Conservation (phyloP, 2,329 filamentous ascomycete species). For the Scolecobasidium constrictum region DNA sequence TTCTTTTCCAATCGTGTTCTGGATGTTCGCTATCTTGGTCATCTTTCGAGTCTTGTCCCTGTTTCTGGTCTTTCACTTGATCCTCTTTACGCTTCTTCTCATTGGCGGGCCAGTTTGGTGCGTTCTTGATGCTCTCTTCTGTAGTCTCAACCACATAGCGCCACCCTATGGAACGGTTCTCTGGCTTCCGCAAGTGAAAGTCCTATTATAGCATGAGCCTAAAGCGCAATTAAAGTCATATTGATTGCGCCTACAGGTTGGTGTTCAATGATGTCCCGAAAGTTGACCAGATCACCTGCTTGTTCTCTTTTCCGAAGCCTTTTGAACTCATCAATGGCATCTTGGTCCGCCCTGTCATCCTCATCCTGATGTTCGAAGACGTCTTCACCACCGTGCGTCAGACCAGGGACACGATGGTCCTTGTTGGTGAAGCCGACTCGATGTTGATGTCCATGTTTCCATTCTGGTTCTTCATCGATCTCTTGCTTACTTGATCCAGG, state of each 20-base stretch:
- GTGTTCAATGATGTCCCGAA: constrained; percentile 24
- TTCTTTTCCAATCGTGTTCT: constrained; percentile 20
- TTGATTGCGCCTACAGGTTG: constrained; percentile 10
- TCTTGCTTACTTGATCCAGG: constrained; percentile 29
- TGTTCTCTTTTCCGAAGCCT: constrained; percentile 17
- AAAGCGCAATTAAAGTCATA: not conserved
- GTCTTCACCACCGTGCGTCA: constrained; percentile 20
- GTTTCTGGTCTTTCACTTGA: constrained; percentile 19
- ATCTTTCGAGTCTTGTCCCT: constrained; percentile 14
- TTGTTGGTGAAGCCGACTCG: constrained; percentile 29
- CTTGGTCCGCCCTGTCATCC: constrained; percentile 18
- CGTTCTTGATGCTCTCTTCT: constrained; percentile 39
- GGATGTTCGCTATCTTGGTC: constrained; percentile 15
- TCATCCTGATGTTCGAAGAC: too few relatives aligned
- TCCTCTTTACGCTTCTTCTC: constrained; percentile 25
- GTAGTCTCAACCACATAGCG: constrained; percentile 38
- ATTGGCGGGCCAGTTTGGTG: constrained; percentile 39
- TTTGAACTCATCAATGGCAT: constrained; percentile 18
- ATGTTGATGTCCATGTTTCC: constrained; percentile 27
- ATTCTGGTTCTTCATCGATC: constrained; percentile 33
- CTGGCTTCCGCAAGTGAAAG: constrained; percentile 32
- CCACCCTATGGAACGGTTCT: constrained; percentile 37
- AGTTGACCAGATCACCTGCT: constrained; percentile 26
- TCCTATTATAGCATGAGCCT: constrained; percentile 20
- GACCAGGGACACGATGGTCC: constrained; percentile 26